These are phyloP conservation scores for Dactylellina haptotyla DNA, from an alignment of 2,329 filamentous ascomycete genomes.

Conservation along the genomic window DNA sequence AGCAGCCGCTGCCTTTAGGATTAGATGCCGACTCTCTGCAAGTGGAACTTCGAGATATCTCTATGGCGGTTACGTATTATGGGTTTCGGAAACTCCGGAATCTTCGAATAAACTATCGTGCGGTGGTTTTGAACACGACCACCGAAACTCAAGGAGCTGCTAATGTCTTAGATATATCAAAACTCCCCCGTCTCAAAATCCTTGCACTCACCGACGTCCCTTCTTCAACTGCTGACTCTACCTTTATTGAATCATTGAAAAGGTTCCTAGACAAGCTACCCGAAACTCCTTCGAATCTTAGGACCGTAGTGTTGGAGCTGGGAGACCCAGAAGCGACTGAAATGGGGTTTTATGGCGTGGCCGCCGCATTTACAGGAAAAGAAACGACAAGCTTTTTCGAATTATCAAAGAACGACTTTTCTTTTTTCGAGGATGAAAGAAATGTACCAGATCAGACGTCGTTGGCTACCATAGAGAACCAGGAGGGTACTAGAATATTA, in stretches of 20 bases:
- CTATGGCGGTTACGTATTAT: slow-evolving; percentile 47
- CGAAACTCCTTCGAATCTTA: not conserved
- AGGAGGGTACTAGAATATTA: not conserved
- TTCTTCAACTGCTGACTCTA: slow-evolving; percentile 4
- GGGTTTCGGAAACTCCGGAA: slow-evolving; percentile 53
- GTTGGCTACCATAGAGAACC: not conserved
- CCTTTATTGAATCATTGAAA: slow-evolving; percentile 5
- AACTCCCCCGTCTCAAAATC: slow-evolving; percentile 40
- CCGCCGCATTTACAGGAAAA: not conserved
- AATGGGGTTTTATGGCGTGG: slow-evolving; percentile 30
- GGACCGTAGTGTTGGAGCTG: slow-evolving; percentile 19
- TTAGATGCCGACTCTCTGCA: not conserved
- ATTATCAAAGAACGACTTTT: slow-evolving; percentile 44
- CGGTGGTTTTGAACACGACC: not conserved
- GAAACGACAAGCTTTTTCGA: slow-evolving; percentile 40
- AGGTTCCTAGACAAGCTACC: slow-evolving; percentile 9
- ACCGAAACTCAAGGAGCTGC: no score
- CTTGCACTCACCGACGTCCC: slow-evolving; percentile 50
- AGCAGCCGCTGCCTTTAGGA: not conserved
- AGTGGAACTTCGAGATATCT: slow-evolving; percentile 8
- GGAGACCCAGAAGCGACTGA: slow-evolving; percentile 4
- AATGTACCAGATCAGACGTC: not conserved
- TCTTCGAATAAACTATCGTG: slow-evolving; percentile 47
- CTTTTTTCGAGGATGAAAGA: slow-evolving; percentile 45
- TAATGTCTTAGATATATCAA: slow-evolving; percentile 29